Evolutionary conservation across 192 early-diverging fungal species (phyloP).

Genomic region (Diversispora epigaea): DNA sequence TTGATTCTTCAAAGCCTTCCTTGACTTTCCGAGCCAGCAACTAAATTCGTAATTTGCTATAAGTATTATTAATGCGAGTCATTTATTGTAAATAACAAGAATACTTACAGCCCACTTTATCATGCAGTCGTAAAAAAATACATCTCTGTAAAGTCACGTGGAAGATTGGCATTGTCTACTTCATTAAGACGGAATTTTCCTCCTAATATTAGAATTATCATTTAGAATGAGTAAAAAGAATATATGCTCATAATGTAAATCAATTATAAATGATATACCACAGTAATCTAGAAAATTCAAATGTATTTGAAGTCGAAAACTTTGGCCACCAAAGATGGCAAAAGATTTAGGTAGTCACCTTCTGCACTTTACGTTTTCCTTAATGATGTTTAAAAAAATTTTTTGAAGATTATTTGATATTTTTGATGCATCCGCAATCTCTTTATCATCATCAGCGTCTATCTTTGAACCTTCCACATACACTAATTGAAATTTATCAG

Average conservation of each 20-base stretch:
- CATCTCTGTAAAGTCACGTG: constrained; percentile 31
- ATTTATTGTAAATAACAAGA: no score
- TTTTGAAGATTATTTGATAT: constrained; percentile 32
- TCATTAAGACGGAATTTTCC: constrained; percentile 34
- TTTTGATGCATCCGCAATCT: constrained; percentile 26
- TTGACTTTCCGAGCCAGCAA: no score
- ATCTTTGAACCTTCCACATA: constrained; percentile 30
- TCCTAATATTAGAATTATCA: constrained; percentile 18
- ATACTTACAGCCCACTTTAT: no score
- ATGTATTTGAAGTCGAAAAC: constrained; percentile 26
- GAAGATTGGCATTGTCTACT: constrained; percentile 29
- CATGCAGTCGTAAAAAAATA: no score
- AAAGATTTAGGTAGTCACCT: constrained; percentile 13
- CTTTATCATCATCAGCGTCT: constrained; percentile 11
- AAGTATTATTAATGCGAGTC: no score
- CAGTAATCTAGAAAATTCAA: constrained; percentile 30
- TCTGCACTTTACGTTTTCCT: constrained; percentile 30
- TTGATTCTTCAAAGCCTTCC: no score
- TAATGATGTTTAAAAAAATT: constrained; percentile 32
- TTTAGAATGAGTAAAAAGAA: constrained; percentile 6
- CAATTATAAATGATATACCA: constrained; percentile 25
- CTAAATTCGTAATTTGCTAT: no score
- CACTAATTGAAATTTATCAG: constrained; percentile 34
- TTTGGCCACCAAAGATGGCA: constrained; percentile 33
- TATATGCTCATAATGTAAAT: constrained; percentile 2